Conservation (phyloP, 352 stramenopile species). For the Phytophthora europaea region DNA sequence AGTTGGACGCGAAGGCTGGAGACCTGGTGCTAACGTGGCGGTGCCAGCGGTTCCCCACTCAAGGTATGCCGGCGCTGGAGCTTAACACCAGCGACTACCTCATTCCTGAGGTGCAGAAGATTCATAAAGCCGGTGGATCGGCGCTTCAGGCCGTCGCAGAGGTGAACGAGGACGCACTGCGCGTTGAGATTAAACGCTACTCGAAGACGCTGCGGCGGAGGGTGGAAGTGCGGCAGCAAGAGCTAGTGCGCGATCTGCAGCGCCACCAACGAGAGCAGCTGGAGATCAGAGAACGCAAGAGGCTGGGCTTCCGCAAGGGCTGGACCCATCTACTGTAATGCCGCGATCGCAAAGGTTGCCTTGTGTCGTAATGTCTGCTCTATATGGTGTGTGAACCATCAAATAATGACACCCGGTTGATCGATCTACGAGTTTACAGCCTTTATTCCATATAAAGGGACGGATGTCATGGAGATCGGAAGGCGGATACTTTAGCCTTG, state of each 20-base stretch:
- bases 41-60: slow-evolving; percentile 58
- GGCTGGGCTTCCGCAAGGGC: slow-evolving; percentile 34
- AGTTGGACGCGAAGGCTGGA: slow-evolving; percentile 33
- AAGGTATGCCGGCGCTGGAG: slow-evolving; percentile 50
- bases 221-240: slow-evolving; percentile 46
- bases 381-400: slow-evolving; percentile 11
- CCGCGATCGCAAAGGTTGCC: background rate
- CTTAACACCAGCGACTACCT: slow-evolving; percentile 52
- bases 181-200: slow-evolving; percentile 55
- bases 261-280: slow-evolving; percentile 48
- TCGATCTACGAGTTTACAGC: slow-evolving; percentile 5
- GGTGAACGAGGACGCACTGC: slow-evolving; percentile 52
- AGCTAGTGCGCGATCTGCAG: slow-evolving; percentile 46
- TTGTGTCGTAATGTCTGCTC: slow-evolving; percentile 18
- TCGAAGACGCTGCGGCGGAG: slow-evolving; percentile 46
- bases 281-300: slow-evolving; percentile 50
- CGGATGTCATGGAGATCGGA: slow-evolving; percentile 25
- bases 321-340: slow-evolving; percentile 21
- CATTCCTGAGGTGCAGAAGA: slow-evolving; percentile 44
- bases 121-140: slow-evolving; percentile 29
- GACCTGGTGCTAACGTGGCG: slow-evolving; percentile 48
- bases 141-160: slow-evolving; percentile 14
- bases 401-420: slow-evolving; percentile 24
- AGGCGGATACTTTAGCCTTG: slow-evolving; percentile 18
- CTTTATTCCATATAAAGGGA: background rate